Evolutionary conservation across 106 monocot genomes (phyloP).

Genomic region (Triglochin maritima): DNA sequence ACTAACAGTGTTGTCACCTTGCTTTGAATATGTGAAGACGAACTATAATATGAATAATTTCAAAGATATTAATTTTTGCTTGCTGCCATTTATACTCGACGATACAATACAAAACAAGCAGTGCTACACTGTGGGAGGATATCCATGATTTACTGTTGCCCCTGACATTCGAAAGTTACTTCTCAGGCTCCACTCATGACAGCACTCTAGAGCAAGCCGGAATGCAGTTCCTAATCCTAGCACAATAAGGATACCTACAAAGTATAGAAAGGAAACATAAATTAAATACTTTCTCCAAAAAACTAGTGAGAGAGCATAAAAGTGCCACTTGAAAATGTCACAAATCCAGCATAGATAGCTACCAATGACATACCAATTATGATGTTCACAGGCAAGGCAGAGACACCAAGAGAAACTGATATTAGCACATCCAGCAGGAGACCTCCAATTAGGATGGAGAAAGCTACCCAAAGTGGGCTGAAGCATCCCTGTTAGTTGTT

Average conservation of each 20-base stretch:
- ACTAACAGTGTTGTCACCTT: no score
- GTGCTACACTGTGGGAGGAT: conserved; percentile 44
- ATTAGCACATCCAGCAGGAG: conserved; percentile 87
- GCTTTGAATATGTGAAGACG: no score
- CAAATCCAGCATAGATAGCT: no score
- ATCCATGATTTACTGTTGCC: conserved; percentile 27
- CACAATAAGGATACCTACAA: conserved; percentile 76
- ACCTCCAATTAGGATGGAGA: conserved; percentile 82
- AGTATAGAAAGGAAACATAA: no score
- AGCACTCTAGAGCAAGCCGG: conserved; percentile 66
- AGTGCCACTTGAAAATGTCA: no score
- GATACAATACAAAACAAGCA: neutral
- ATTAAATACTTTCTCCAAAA: no score
- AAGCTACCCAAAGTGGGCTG: conserved; percentile 78
- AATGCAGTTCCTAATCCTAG: conserved; percentile 77
- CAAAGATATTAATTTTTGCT: no score
- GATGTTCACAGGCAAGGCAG: conserved; percentile 85
- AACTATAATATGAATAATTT: no score
- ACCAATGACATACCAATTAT: conserved; percentile 53
- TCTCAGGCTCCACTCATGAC: conserved; percentile 47
- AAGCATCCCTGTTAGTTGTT: conserved; percentile 44
- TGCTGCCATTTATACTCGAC: no score
- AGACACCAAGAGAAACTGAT: conserved; percentile 86
- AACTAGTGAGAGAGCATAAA: no score
- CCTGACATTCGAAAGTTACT: conserved; percentile 30